These are phyloP conservation scores for Chlorencoelia australis DNA, from an alignment of 2,329 filamentous ascomycete genomes.

Conservation along the genomic window DNA sequence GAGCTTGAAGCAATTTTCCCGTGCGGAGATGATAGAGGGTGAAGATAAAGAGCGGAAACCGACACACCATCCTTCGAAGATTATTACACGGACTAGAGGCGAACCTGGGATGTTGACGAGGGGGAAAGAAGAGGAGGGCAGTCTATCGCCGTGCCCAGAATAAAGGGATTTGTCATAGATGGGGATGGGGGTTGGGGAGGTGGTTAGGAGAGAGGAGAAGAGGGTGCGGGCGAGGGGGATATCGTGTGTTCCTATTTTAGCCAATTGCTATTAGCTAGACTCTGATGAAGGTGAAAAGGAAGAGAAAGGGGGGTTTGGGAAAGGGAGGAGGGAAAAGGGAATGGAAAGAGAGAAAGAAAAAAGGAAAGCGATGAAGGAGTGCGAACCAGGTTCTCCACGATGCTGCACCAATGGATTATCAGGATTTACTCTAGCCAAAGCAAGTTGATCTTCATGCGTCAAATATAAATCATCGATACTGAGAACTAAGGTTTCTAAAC, in stretches of 20 bases:
- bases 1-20: constrained; percentile 16
- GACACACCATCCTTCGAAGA: constrained; percentile 67
- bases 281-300: not conserved
- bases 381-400: constrained; percentile 51
- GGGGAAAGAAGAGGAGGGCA: constrained; percentile 41
- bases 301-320: not conserved
- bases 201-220: constrained; percentile 41
- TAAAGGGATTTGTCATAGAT: constrained; percentile 58
- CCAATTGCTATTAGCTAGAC: not conserved
- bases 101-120: constrained; percentile 28
- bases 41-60: constrained; percentile 50
- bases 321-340: not conserved
- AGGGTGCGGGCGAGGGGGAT: constrained; percentile 42
- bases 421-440: constrained; percentile 41
- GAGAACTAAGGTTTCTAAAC: constrained; percentile 45
- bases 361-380: not conserved
- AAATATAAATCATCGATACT: constrained; percentile 65
- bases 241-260: constrained; percentile 46
- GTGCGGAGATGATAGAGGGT: constrained; percentile 35
- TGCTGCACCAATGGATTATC: constrained; percentile 53
- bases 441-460: constrained; percentile 44
- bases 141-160: constrained; percentile 53
- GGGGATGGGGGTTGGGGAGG: constrained; percentile 43
- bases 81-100: constrained; percentile 37
- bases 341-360: not conserved